Percentiles rank a stretch among this genome's conserved stretches.
phyloP scores from a whole-genome alignment of 805 yeast genomes.

The Yarrowia alimentaria region DNA sequence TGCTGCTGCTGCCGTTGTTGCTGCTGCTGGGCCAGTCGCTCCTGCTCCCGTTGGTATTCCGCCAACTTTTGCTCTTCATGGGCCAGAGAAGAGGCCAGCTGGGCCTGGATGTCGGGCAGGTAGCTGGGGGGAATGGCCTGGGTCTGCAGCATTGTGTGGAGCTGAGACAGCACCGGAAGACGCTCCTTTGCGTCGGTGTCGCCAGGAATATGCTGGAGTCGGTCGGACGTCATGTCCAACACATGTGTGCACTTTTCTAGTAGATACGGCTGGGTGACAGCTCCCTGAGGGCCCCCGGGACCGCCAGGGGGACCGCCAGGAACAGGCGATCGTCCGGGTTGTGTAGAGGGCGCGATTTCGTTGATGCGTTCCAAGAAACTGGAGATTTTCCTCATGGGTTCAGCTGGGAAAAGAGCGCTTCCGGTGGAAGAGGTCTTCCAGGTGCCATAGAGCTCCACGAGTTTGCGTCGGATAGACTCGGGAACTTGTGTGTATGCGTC shows the following conservation, averaged over 20 bases:
- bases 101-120: conserved; percentile 37
- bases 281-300: neutral
- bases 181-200: conserved; percentile 39
- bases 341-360: conserved; percentile 34
- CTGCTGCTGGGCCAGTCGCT: conserved; percentile 34
- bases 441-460: conserved; percentile 76
- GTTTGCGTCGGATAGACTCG: conserved; percentile 68
- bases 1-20: conserved; percentile 1
- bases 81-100: conserved; percentile 35
- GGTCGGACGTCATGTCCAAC: conserved; percentile 19
- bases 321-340: too few relatives aligned
- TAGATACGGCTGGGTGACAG: conserved; percentile 10
- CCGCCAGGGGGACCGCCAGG: too few relatives aligned
- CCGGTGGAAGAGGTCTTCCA: conserved; percentile 75
- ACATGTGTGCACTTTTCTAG: conserved; percentile 20
- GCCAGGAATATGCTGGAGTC: conserved; percentile 11
- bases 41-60: conserved; percentile 33
- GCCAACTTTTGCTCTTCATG: conserved; percentile 38
- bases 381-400: conserved; percentile 70
- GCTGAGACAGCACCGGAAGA: conserved; percentile 36
- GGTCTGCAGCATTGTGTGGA: conserved; percentile 36
- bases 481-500: conserved; percentile 76
- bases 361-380: conserved; percentile 49
- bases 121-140: conserved; percentile 35
- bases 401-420: conserved; percentile 69